A percentile compares a stretch with the other conserved stretches of the same genome.
These are phyloP conservation scores for Ophiocordyceps sinensis DNA, from an alignment of 2,329 filamentous ascomycete species.

Conservation along the genomic window DNA sequence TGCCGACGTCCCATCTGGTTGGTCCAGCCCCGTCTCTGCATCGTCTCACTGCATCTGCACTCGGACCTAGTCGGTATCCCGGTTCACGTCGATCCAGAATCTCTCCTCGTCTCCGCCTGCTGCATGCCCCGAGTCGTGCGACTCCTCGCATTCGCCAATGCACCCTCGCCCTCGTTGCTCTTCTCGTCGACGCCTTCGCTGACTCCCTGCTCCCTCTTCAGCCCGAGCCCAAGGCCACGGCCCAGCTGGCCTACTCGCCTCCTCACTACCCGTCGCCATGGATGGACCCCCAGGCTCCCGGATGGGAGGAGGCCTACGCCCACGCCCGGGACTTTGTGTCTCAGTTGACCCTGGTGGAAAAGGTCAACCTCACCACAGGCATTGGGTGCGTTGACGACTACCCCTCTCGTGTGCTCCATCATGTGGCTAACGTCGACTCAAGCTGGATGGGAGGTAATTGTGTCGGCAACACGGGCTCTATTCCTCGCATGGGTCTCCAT, in stretches of 20 bases:
- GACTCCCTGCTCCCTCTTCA: too few species aligned
- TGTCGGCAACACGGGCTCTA: constrained; percentile 60
- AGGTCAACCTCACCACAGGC: constrained; percentile 91
- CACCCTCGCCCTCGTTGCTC: too few species aligned
- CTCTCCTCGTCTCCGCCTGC: too few species aligned
- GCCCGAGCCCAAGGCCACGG: constrained; percentile 7
- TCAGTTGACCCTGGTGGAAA: constrained; percentile 70
- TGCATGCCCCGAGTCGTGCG: too few species aligned
- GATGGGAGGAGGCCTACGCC: constrained; percentile 62
- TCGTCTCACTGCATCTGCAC: too few species aligned
- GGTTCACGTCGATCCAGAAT: too few species aligned
- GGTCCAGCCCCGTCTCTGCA: too few species aligned
- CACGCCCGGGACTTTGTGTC: constrained; percentile 70
- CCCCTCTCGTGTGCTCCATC: not conserved
- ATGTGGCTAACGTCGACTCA: not conserved
- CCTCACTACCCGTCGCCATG: constrained; percentile 80
- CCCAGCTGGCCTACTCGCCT: constrained; percentile 23
- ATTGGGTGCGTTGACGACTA: constrained; percentile 41
- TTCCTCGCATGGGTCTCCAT: constrained; percentile 55
- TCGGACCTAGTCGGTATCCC: too few species aligned
- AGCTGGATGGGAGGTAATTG: constrained; percentile 48
- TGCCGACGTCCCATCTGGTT: too few species aligned
- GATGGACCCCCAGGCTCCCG: constrained; percentile 56
- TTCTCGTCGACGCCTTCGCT: too few species aligned
- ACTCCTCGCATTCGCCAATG: too few species aligned